phyloP scores from a whole-genome alignment of 1,139 yeast genomes.

The Suhomyces panamericanus region DNA sequence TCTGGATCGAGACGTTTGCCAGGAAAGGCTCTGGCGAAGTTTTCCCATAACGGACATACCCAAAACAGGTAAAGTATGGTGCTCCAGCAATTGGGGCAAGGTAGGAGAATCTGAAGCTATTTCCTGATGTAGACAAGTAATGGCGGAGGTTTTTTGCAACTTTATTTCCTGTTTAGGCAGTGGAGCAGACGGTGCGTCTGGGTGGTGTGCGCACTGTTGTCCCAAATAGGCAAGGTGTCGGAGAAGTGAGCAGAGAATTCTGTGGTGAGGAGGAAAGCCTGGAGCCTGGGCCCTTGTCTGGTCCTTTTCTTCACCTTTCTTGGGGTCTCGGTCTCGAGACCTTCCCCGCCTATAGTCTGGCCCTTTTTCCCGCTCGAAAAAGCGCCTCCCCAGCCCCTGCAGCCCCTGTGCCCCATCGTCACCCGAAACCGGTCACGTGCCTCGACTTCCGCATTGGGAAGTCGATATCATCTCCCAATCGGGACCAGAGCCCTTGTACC shows the following conservation, averaged over 20 bases:
- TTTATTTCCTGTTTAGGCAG: slow-evolving; percentile 9
- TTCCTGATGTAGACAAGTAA: slow-evolving; percentile 14
- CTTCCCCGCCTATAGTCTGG: background rate
- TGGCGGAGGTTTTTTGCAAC: slow-evolving; percentile 9
- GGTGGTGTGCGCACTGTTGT: slow-evolving; percentile 3
- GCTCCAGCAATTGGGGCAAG: background rate
- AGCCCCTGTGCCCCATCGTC: background rate
- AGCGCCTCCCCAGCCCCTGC: background rate
- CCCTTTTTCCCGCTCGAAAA: background rate
- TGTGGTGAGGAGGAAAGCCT: background rate
- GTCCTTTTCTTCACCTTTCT: no score
- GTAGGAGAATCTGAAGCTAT: background rate
- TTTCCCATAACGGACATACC: slow-evolving; percentile 1
- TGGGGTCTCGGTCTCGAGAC: no score
- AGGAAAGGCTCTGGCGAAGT: background rate
- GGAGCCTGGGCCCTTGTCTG: background rate
- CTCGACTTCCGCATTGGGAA: background rate
- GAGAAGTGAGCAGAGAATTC: background rate
- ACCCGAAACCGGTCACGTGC: background rate
- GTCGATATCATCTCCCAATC: background rate
- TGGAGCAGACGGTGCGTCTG: background rate
- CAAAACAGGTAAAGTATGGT: slow-evolving; percentile 5
- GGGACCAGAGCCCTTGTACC: background rate
- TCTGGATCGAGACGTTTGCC: background rate
- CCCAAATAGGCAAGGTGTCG: slow-evolving; percentile 17